Base-by-base conservation (phyloP, 805 yeast genomes). In the Candida oleophila region DNA sequence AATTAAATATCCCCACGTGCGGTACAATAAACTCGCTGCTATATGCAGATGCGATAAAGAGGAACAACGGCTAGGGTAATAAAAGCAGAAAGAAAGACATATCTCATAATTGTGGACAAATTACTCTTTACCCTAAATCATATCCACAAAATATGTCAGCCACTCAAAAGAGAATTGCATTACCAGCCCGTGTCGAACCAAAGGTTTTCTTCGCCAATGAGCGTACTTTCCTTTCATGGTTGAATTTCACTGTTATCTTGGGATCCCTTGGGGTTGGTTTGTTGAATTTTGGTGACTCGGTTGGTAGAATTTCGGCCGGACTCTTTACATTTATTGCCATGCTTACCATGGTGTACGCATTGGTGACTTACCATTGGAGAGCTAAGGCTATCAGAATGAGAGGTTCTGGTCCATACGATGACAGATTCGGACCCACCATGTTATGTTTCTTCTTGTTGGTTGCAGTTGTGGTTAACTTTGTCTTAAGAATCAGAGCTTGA, bases 361-460 rank as follows among this genome's bases (percentile, higher is more conserved):
- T 94, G 51, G 79, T 89, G 41, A 94, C 98, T 11, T 94, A 94
- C 68, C 99, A 94, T 69, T 95, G 99, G 99, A 88, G 99, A 76
- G 99, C 99, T 1, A 89, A 91, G 64, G 99, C 99, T 49, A 94
- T 94, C 56, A 85, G 99, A 69, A 80, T 92, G 71, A 85, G 98
- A 69, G 99, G 99, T 37, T 83, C 96, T 12, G 99, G 99, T 41
- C 99, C 99, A n/a, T 94, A 94, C 65, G 99, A 94, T 63, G 99
- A 94, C 69, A 82, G 99, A 64, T 85, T 94, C 56, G 99, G 99
- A 39, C 99, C 99, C 41, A 95, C 99, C 14, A 85, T 92, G 87
- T 79, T 94, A 59, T 94, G 99, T 72, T 78, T 92, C 74, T 94
- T 94, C 73, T 77, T 94, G 60, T 76, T 94, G 53, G 82, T 90